Base-by-base conservation (phyloP, 352 stramenopile species). In the Phytophthora chlamydospora region DNA sequence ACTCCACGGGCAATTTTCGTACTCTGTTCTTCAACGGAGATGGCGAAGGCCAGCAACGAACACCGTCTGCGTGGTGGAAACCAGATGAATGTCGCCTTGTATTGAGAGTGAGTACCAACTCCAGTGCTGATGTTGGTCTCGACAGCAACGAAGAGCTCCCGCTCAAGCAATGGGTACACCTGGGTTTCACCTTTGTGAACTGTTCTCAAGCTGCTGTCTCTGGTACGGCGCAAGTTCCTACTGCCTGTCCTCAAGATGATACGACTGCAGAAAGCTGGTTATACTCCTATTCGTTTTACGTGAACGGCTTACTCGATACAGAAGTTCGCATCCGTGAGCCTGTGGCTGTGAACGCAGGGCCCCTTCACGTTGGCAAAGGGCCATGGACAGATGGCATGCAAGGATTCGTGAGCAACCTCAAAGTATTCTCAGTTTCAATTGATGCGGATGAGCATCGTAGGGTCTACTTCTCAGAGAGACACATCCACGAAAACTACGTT, bases 11-110 rank as follows among this genome's bases (percentile, higher is more conserved):
- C 0, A 59, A 31, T 19, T 87, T 90, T 46, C 73, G 87, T 12
- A 83, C 83, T 9, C 58, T 97, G 6, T 84, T 96, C 35, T 97
- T 93, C 66, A 89, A 96, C 54, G 89, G 88, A 21, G 59, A 90
- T 40, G 85, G 85, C 34, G 43, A 68, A 2, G 47, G 67, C 3
- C 61, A 90, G 35, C 77, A 89, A 33, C 83, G 89, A 35, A 97
- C 88, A 3, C 85, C 89, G 2, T 95, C 85, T 0, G 79, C 73
- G 6, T 97, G 89, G 87, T 85, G 93, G 54, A 72, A 83, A n/a
- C 89, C 89, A 0, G 43, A 87, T 34, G 74, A 86, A 33, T 76
- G 70, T 38, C 65, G 66, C 4, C 51, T 97, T 7, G 80, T 89
- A 0, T 42, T 97, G 4, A 71, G 89, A 12, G 82, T 90, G 31